Evolutionary conservation across 2,329 filamentous ascomycete species (phyloP).

Genomic region (Arachnopeziza araneosa): DNA sequence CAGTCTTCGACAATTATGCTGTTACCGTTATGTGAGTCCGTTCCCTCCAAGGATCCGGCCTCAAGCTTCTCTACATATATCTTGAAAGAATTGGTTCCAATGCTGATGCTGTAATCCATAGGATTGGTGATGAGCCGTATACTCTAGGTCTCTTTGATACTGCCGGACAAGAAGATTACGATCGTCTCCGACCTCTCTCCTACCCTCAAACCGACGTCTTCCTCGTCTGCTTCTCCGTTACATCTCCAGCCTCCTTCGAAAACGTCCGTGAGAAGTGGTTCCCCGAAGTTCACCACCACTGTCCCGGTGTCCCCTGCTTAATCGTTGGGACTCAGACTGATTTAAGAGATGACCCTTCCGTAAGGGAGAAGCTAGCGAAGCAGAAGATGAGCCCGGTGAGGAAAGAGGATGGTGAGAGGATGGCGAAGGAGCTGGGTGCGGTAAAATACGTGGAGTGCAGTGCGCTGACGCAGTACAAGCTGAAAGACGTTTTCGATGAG

Average conservation of each 20-base stretch:
- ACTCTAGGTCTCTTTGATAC: slow-evolving; percentile 97
- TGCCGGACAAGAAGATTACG: slow-evolving; percentile 98
- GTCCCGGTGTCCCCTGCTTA: slow-evolving; percentile 92
- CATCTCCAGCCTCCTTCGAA: slow-evolving; percentile 94
- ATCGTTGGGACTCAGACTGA: slow-evolving; percentile 98
- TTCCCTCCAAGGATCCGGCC: background rate
- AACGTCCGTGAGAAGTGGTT: slow-evolving; percentile 99
- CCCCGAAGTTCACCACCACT: slow-evolving; percentile 97
- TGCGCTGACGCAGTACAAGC: slow-evolving; percentile 93
- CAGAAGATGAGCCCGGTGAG: slow-evolving; percentile 94
- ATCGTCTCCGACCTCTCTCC: slow-evolving; percentile 89
- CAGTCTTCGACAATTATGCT: slow-evolving; percentile 99
- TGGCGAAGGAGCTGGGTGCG: slow-evolving; percentile 95
- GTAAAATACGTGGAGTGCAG: slow-evolving; percentile 99
- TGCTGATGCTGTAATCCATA: slow-evolving; percentile 34
- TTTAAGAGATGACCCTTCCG: slow-evolving; percentile 80
- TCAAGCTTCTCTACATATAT: background rate
- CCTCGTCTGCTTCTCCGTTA: slow-evolving; percentile 97
- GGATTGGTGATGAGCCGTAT: slow-evolving; percentile 98
- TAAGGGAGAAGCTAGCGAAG: slow-evolving; percentile 86
- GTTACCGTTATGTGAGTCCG: slow-evolving; percentile 94
- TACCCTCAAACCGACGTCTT: slow-evolving; percentile 99
- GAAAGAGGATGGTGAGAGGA: slow-evolving; percentile 88
- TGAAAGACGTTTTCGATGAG: slow-evolving; percentile 99
- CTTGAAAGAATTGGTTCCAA: background rate